Percentiles rank a stretch among this genome's conserved stretches.
phyloP scores from a whole-genome alignment of 495 filamentous ascomycete species.

The Penicillium bovifimosum region DNA sequence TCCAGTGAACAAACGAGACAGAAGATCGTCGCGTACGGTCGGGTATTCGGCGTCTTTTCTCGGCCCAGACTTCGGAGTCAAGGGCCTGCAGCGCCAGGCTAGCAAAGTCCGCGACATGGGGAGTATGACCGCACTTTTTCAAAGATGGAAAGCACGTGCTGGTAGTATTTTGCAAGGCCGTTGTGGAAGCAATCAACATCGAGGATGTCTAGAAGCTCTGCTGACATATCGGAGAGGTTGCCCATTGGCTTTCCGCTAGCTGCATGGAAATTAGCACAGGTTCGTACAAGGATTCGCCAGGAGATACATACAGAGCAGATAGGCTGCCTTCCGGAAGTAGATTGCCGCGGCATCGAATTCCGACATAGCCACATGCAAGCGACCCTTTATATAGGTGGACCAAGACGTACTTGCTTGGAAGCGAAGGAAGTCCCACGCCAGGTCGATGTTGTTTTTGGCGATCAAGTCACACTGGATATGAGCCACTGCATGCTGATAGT shows the following conservation, averaged over 20 bases:
- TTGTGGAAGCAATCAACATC: slow-evolving; percentile 67
- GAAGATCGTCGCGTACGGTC: slow-evolving; percentile 55
- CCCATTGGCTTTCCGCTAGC: slow-evolving; percentile 42
- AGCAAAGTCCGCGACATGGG: slow-evolving; percentile 77
- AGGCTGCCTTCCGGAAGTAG: slow-evolving; percentile 77
- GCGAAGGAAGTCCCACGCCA: slow-evolving; percentile 68
- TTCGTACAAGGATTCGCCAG: background rate
- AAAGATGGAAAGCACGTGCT: slow-evolving; percentile 77
- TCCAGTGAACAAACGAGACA: slow-evolving; percentile 76
- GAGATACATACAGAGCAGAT: slow-evolving; percentile 64
- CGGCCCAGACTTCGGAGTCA: slow-evolving; percentile 35
- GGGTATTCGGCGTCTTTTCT: slow-evolving; percentile 37
- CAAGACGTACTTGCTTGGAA: slow-evolving; percentile 64
- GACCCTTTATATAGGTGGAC: slow-evolving; percentile 81
- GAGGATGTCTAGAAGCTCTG: slow-evolving; percentile 62
- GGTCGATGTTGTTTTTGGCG: slow-evolving; percentile 60
- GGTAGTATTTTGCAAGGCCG: slow-evolving; percentile 78
- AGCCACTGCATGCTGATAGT: slow-evolving; percentile 43
- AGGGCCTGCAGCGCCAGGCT: slow-evolving; percentile 67
- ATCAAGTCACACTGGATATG: slow-evolving; percentile 67
- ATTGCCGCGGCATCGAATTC: slow-evolving; percentile 67
- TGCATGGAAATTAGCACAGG: slow-evolving; percentile 15
- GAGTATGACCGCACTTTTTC: slow-evolving; percentile 69
- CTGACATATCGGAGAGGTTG: slow-evolving; percentile 45
- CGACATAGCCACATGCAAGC: slow-evolving; percentile 66